Evolutionary conservation across 2,329 filamentous ascomycete genomes (phyloP).

Genomic region (Metarhizium anisopliae): DNA sequence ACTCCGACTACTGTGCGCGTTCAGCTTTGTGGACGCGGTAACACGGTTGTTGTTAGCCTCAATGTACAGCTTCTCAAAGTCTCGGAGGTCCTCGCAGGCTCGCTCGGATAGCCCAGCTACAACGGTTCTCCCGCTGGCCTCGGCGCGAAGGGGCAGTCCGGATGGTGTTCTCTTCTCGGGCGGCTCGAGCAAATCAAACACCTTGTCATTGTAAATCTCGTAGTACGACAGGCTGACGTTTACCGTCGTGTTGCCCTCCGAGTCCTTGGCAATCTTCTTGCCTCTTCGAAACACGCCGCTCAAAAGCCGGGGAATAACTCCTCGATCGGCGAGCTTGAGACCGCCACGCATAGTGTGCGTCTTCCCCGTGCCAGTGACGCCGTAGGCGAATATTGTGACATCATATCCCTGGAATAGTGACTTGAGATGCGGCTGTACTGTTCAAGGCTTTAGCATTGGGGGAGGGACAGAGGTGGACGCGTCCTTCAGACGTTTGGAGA

Average conservation of each 20-base stretch:
- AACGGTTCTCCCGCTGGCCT: constrained; percentile 78
- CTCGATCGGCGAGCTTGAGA: constrained; percentile 74
- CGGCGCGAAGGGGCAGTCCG: constrained; percentile 73
- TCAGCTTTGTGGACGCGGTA: constrained; percentile 84
- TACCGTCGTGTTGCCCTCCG: constrained; percentile 59
- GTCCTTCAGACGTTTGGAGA: background rate
- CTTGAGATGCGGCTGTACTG: constrained; percentile 84
- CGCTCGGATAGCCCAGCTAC: constrained; percentile 81
- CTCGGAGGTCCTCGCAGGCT: constrained; percentile 73
- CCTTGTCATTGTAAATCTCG: constrained; percentile 95
- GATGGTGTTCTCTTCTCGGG: constrained; percentile 77
- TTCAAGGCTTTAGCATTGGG: constrained; percentile 14
- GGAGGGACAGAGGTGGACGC: background rate
- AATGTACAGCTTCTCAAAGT: constrained; percentile 85
- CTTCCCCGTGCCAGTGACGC: constrained; percentile 87
- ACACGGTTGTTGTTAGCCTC: constrained; percentile 86
- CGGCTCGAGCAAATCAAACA: constrained; percentile 81
- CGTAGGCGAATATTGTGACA: constrained; percentile 86
- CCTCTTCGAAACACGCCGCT: constrained; percentile 78
- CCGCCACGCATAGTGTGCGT: constrained; percentile 95
- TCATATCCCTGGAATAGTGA: constrained; percentile 85
- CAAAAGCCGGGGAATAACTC: constrained; percentile 77
- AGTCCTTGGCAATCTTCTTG: constrained; percentile 78
- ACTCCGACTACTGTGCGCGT: constrained; percentile 81
- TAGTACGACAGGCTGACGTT: constrained; percentile 80